Evolutionary conservation across 75 land plant genomes (phyloP), one percentile per base, ranked within the genome.

Genomic region (Picea glauca): DNA sequence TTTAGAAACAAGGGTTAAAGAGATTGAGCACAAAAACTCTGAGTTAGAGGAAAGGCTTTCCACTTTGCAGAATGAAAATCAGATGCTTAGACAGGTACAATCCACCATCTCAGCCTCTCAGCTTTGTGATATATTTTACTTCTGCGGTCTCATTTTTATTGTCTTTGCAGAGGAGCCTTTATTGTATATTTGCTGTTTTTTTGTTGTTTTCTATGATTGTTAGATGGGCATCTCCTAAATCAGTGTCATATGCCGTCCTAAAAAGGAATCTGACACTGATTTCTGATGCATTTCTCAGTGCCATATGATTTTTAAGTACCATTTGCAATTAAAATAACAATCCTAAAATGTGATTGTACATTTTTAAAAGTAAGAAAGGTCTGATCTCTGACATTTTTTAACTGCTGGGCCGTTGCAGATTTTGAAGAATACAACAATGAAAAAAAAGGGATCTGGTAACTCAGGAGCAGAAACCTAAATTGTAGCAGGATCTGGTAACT

Each of bases 21-120:
- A 96, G 14, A 77, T 96, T 83, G 98, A 96, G 84, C 85, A 59
- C 57, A 89, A 87, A 79, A 96, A 94, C 60, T 87, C 90, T 18
- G 99, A 96, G 89, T 86, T 96, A 46, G 99, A 96, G 56, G 97
- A 96, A 88, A 90, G 87, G 74, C 82, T 90, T 21, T 92, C 97
- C 81, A 94, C 99, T 0, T 81, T 92, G 80, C 98, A 94, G 76
- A 90, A 96, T 68, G 99, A 96, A 84, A 96, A 94, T 79, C 89
- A 94, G 57, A 96, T 96, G 99, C 89, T 96, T 32, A 89, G 99
- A 89, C 97, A 94, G 73, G 99, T 96, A 88, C 23, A 78, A 21
- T 4, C 58, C 35, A 60, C 18, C 14, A 40, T 3, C 70, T 60
- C 3, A n/a, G n/a, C n/a, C n/a, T n/a, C n/a, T n/a, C n/a, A 0